These are phyloP conservation scores for Plantago major DNA, from an alignment of 257 asterid species.

Conservation along the genomic window DNA sequence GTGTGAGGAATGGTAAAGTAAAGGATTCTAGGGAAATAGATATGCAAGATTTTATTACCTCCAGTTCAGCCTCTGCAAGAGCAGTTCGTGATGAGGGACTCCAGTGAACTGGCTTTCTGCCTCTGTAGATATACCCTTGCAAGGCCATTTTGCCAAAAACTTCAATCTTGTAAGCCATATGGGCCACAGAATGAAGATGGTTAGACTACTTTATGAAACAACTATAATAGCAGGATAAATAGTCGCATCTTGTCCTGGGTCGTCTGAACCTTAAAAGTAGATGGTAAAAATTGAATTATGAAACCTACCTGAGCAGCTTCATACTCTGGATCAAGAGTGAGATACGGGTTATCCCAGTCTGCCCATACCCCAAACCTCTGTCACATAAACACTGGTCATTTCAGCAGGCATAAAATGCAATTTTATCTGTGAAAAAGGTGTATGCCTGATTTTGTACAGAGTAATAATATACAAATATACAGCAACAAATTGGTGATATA, in stretches of 20 bases:
- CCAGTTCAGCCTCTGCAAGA: conserved; percentile 98
- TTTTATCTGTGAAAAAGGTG: too few species aligned
- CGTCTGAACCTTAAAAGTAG: conserved; percentile 8
- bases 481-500: too few species aligned
- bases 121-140: conserved; percentile 87
- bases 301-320: conserved; percentile 96
- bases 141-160: conserved; percentile 92
- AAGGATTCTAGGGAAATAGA: conserved; percentile 16
- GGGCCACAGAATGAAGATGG: conserved; percentile 14
- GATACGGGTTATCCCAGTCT: conserved; percentile 95
- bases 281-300: conserved; percentile 9
- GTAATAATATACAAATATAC: too few species aligned
- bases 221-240: background rate
- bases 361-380: conserved; percentile 97
- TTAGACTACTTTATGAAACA: conserved; percentile 19
- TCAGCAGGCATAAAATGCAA: background rate
- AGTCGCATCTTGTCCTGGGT: conserved; percentile 15
- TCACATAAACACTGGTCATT: conserved; percentile 21
- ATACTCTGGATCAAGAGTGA: conserved; percentile 97
- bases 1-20: conserved; percentile 13
- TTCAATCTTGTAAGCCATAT: conserved; percentile 61
- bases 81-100: conserved; percentile 98
- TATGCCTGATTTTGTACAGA: too few species aligned
- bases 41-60: conserved; percentile 42
- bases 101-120: conserved; percentile 99